phyloP scores from a whole-genome alignment of 2,329 filamentous ascomycete species.

The Aspergillus pseudoterreus region DNA sequence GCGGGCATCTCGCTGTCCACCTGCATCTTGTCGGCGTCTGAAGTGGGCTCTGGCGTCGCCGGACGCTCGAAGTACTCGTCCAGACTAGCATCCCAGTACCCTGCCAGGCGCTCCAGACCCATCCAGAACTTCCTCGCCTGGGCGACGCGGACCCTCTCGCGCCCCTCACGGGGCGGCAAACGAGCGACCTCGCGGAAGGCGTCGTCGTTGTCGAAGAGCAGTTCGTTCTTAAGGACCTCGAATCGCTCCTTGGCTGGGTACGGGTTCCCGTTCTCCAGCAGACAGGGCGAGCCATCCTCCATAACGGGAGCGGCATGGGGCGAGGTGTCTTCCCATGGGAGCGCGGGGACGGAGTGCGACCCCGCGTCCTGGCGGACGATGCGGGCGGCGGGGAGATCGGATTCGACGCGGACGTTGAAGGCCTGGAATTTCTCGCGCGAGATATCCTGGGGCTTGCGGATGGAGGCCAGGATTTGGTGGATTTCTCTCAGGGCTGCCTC shows the following conservation, averaged over 20 bases:
- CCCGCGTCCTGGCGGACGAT: slow-evolving; percentile 32
- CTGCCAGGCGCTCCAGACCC: slow-evolving; percentile 55
- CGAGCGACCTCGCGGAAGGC: slow-evolving; percentile 55
- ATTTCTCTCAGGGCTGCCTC: slow-evolving; percentile 35
- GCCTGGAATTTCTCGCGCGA: slow-evolving; percentile 34
- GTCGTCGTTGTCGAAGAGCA: slow-evolving; percentile 54
- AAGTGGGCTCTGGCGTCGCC: slow-evolving; percentile 19
- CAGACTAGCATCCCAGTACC: slow-evolving; percentile 60
- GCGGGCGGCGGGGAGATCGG: slow-evolving; percentile 31
- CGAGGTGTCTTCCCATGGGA: slow-evolving; percentile 31
- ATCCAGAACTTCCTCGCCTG: slow-evolving; percentile 60
- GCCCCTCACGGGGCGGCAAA: slow-evolving; percentile 42
- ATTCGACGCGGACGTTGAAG: slow-evolving; percentile 39
- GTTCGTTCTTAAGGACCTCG: slow-evolving; percentile 47
- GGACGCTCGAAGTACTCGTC: slow-evolving; percentile 53
- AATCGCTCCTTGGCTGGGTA: slow-evolving; percentile 49
- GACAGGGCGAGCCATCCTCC: slow-evolving; percentile 24
- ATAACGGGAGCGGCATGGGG: slow-evolving; percentile 10
- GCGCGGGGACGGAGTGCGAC: slow-evolving; percentile 34
- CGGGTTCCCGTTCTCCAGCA: slow-evolving; percentile 48
- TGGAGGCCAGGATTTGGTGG: slow-evolving; percentile 42
- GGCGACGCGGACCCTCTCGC: slow-evolving; percentile 48
- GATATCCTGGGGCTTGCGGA: slow-evolving; percentile 41
- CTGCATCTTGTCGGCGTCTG: slow-evolving; percentile 20
- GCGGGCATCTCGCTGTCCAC: slow-evolving; percentile 12